Percentiles rank a stretch among this genome's conserved stretches.
phyloP scores from a whole-genome alignment of 1,139 yeast species.

The Pichia norvegensis region DNA sequence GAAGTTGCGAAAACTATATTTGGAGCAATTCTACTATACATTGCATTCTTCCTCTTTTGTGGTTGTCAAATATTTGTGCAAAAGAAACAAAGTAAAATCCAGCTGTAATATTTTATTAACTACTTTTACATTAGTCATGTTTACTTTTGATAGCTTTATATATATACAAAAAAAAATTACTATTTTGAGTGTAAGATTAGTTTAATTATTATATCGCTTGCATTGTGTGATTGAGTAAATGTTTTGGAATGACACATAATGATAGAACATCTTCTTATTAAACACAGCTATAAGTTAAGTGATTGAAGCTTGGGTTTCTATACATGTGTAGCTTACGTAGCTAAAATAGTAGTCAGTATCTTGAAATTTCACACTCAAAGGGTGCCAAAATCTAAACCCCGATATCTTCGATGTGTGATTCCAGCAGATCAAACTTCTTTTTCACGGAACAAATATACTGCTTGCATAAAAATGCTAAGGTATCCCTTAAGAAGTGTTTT shows the following conservation, averaged over 20 bases:
- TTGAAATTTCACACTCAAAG: background rate
- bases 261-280: no score
- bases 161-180: background rate
- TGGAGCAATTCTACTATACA: constrained; percentile 81
- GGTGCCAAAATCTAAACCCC: background rate
- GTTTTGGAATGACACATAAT: no score
- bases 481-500: background rate
- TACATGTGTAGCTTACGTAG: no score
- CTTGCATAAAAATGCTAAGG: no score
- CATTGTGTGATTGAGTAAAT: no score
- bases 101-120: constrained; percentile 22
- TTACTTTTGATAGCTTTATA: background rate
- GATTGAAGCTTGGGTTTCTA: no score
- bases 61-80: constrained; percentile 71
- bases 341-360: no score
- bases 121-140: background rate
- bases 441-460: background rate
- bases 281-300: no score
- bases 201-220: no score
- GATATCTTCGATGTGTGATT: background rate
- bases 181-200: no score
- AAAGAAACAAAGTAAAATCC: constrained; percentile 54
- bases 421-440: background rate
- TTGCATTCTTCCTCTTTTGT: constrained; percentile 75
- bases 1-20: constrained; percentile 86